Base-by-base conservation (phyloP, 805 yeast species). In the Candida endomychidarum region DNA sequence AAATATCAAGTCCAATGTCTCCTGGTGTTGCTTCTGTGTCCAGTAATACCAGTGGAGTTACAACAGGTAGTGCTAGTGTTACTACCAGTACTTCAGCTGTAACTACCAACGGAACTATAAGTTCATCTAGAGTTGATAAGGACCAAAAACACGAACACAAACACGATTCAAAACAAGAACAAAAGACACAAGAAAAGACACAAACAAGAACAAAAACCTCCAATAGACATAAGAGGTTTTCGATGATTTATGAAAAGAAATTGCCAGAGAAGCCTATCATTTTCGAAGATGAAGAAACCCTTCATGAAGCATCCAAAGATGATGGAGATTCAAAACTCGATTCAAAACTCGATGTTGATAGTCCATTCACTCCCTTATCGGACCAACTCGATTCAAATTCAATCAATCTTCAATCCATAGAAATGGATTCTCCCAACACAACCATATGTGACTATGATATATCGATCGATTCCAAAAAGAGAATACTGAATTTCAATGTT, bases 291-390 rank as follows among this genome's bases (percentile, higher is more conserved):
- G 33, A 29, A 5, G 8, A 18, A 10, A 21, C 27, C 7, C 26
- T 32, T 14, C 10, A 20, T 21, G 22, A 17, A 16, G 20, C 4
- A 8, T 4, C 18, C 11, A 16, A 4, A 5, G n/a, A 31, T 9
- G 34, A 19, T 8, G 18, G 14, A 8, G 34, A 8, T 5, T 5
- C 8, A 9, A 30, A 24, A 8, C 22, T 30, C 10, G 22, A 34
- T 12, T 25, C 28, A 4, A n/a, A n/a, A n/a, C 17, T 17, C 5
- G 16, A n/a, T 10, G 14, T 12, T 3, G 14, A 21, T 10, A 37
- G 36, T 12, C 50, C 50, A 2, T 40, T 43, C 34, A 43, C 50
- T 4, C 45, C 42, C 5, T 27, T 38, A 11, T 31, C 41, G 2
- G 27, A 29, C 6, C 19, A 30, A 21, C 23, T 40, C 11, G 44